Base-by-base conservation (phyloP, 805 yeast genomes). In the Suhomyces vadensis region DNA sequence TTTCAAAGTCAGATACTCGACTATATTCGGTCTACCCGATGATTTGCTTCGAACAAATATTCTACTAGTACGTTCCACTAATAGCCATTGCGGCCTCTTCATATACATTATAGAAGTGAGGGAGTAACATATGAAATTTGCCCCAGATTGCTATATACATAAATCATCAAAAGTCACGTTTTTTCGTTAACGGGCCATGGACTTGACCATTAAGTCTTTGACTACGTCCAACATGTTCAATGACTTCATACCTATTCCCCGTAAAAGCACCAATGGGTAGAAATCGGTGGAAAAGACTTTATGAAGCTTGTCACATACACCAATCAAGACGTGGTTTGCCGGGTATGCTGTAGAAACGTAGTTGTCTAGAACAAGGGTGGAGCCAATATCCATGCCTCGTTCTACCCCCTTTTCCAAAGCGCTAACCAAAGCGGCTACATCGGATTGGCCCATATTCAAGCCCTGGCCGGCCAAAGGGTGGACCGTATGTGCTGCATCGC, bases 381-480 rank as follows among this genome's bases (percentile, higher is more conserved):
- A 76, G 2, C 99, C 99, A 41, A 92, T 84, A 57, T 94, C 99
- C 46, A 87, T 73, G 0, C 99, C 99, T 36, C 96, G 73, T 31
- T 71, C 70, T 2, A 79, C 67, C 0, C 95, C 95, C 7, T 49
- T 69, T 51, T 87, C 95, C 21, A 94, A 57, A 0, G 92, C 87
- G 1, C 60, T 68, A 1, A 84, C 81, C 23, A 94, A 71, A 1
- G 83, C 70, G 46, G 83, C 82, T 1, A 88, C 97, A 61, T 94
- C 99, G 21, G 85, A 83, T 63, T 91, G 97, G 16, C 99, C 99
- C 96, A 92, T 90, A 64, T 94, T 94, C 44, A 94, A 76, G 20
- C 99, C 99, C 66, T 94, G 99, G 7, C 99, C 99, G 3, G 97
- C 97, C 47, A 94, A 73, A 2, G 99, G 99, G 62, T 94, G 98